Evolutionary conservation across 2,329 filamentous ascomycete species (phyloP).

Genomic region (Sordariomycetes sp.): DNA sequence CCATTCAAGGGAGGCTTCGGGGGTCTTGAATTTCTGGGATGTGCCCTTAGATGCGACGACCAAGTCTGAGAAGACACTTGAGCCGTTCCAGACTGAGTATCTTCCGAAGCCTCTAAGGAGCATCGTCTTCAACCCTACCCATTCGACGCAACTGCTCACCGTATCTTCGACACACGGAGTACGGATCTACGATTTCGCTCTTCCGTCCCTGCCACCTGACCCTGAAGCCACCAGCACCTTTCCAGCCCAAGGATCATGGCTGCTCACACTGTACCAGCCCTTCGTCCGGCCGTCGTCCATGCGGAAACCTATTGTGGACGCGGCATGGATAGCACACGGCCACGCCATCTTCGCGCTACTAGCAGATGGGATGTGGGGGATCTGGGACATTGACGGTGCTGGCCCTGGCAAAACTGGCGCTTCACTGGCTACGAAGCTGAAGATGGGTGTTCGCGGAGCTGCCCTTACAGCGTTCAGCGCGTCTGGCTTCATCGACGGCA

Average conservation of each 20-base stretch:
- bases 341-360: conserved; percentile 49
- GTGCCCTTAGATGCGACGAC: conserved; percentile 35
- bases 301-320: conserved; percentile 53
- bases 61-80: conserved; percentile 18
- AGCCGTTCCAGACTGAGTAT: conserved; percentile 53
- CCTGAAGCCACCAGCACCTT: conserved; percentile 40
- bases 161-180: conserved; percentile 46
- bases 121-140: conserved; percentile 51
- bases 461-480: conserved; percentile 49
- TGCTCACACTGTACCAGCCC: conserved; percentile 51
- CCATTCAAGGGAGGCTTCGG: conserved; percentile 49
- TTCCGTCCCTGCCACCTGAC: conserved; percentile 41
- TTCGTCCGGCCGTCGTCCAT: conserved; percentile 38
- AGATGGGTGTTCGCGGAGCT: conserved; percentile 44
- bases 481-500: conserved; percentile 52
- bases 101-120: conserved; percentile 43
- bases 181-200: conserved; percentile 52
- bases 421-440: conserved; percentile 38
- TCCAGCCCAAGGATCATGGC: conserved; percentile 53
- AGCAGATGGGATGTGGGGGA: conserved; percentile 57
- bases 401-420: conserved; percentile 33
- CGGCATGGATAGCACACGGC: conserved; percentile 52
- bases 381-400: conserved; percentile 56
- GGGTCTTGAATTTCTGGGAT: conserved; percentile 49
- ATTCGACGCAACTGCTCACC: conserved; percentile 45